Conservation (phyloP, 495 filamentous ascomycete genomes). For the Aspergillus carlsbadensis region DNA sequence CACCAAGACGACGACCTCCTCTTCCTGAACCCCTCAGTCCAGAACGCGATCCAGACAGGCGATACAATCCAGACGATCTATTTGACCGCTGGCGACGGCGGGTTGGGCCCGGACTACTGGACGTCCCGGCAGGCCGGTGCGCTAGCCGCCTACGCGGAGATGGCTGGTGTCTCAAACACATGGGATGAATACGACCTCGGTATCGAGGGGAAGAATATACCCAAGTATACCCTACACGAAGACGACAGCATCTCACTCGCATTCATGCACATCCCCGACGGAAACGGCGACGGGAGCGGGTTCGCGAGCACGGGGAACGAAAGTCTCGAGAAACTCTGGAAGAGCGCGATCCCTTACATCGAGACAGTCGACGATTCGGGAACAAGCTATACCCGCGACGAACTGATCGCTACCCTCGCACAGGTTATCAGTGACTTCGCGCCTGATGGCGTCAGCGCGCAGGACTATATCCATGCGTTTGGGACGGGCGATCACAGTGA, state of each 20-base stretch:
- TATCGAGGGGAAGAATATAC: slow-evolving; percentile 7
- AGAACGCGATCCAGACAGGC: slow-evolving; percentile 29
- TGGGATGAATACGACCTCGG: slow-evolving; percentile 15
- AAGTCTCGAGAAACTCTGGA: slow-evolving; percentile 18
- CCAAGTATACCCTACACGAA: slow-evolving; percentile 9
- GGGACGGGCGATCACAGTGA: slow-evolving; percentile 19
- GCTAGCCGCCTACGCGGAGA: slow-evolving; percentile 16
- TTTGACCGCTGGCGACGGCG: slow-evolving; percentile 78
- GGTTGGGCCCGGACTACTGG: slow-evolving; percentile 36
- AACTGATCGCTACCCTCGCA: slow-evolving; percentile 7
- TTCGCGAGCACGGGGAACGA: slow-evolving; percentile 6
- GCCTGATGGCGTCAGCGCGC: slow-evolving; percentile 12
- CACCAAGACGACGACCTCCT: slow-evolving; percentile 24
- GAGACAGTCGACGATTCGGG: slow-evolving; percentile 6
- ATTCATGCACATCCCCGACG: slow-evolving; percentile 20
- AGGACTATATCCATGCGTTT: slow-evolving; percentile 11
- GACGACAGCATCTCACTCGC: slow-evolving; percentile 16
- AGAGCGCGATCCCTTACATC: slow-evolving; percentile 6
- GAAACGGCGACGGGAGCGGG: slow-evolving; percentile 12
- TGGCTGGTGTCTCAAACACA: slow-evolving; percentile 7
- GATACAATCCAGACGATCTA: slow-evolving; percentile 62
- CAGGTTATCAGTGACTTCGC: slow-evolving; percentile 6
- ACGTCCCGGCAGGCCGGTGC: slow-evolving; percentile 9
- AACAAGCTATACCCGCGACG: slow-evolving; percentile 7
- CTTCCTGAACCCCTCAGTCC: slow-evolving; percentile 16